Evolutionary conservation across 345 rosid genomes (phyloP).

Genomic region (Euphorbia pulcherrima): DNA sequence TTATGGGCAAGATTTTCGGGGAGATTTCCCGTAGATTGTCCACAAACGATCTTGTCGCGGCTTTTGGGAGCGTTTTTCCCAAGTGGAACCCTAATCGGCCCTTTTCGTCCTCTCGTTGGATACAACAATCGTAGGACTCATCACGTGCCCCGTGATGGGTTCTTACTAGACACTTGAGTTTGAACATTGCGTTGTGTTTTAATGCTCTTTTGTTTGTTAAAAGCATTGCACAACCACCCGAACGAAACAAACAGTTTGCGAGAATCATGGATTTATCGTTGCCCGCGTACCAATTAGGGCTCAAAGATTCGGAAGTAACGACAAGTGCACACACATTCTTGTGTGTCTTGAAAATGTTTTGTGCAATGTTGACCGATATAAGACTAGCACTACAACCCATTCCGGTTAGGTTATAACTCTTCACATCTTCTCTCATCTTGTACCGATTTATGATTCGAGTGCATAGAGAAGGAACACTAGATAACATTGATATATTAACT

Average conservation of each 20-base stretch:
- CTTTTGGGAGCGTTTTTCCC: conserved; percentile 66
- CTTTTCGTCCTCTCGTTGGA: conserved; percentile 64
- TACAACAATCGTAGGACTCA: conserved; percentile 64
- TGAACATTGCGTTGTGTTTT: conserved; percentile 51
- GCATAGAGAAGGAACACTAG: conserved; percentile 57
- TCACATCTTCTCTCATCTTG: conserved; percentile 71
- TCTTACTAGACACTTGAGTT: conserved; percentile 63
- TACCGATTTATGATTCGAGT: conserved; percentile 64
- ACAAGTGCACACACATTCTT: conserved; percentile 53
- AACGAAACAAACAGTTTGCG: conserved; percentile 71
- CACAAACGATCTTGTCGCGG: conserved; percentile 64
- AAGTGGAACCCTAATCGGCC: conserved; percentile 66
- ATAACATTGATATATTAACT: conserved; percentile 74
- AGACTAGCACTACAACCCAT: conserved; percentile 97
- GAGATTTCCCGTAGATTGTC: conserved; percentile 69
- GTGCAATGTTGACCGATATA: conserved; percentile 63
- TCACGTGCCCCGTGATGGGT: conserved; percentile 84
- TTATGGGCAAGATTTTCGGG: conserved; percentile 69
- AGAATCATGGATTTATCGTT: conserved; percentile 83
- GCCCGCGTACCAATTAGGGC: conserved; percentile 84
- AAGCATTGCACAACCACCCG: conserved; percentile 75
- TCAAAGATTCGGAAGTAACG: conserved; percentile 69
- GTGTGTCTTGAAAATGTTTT: conserved; percentile 48
- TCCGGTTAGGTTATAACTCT: conserved; percentile 63
- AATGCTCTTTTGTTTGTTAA: conserved; percentile 61